A percentile compares a stretch with the other conserved stretches of the same genome.
Conservation (phyloP, 1,139 yeast genomes). For the Pichia sp. region DNA sequence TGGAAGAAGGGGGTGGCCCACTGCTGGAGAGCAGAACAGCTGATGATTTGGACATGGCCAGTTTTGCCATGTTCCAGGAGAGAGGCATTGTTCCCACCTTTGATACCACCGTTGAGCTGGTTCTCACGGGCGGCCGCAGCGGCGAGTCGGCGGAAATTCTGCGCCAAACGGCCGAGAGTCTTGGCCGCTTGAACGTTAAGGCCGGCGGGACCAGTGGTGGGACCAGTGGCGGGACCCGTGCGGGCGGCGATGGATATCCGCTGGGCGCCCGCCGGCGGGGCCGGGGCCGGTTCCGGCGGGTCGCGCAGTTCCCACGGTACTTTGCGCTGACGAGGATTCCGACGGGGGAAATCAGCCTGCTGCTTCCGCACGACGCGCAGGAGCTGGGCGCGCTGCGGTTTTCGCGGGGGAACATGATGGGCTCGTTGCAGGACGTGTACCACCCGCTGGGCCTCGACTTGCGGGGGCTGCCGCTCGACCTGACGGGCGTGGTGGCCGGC, state of each 20-base stretch:
- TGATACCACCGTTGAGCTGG: conserved; percentile 35
- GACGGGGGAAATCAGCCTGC: conserved; percentile 46
- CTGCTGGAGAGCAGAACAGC: too few relatives aligned
- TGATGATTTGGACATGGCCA: conserved; percentile 24
- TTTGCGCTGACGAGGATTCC: conserved; percentile 56
- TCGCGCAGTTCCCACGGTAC: conserved; percentile 35
- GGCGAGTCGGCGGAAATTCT: conserved; percentile 40
- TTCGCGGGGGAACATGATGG: conserved; percentile 40
- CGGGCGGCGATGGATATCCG: too few relatives aligned
- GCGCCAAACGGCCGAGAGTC: conserved; percentile 30
- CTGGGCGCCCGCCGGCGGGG: too few relatives aligned
- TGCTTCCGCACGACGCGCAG: conserved; percentile 42
- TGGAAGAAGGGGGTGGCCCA: neutral
- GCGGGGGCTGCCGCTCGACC: conserved; percentile 49
- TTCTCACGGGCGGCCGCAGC: conserved; percentile 58
- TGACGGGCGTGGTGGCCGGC: conserved; percentile 65
- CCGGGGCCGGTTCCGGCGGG: conserved; percentile 23
- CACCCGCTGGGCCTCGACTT: conserved; percentile 56
- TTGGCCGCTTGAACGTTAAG: conserved; percentile 30
- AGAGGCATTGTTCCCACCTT: conserved; percentile 42
- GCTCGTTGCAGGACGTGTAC: conserved; percentile 51
- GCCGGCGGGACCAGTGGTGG: too few relatives aligned
- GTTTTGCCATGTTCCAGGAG: conserved; percentile 38
- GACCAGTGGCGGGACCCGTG: too few relatives aligned
- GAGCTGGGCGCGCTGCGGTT: conserved; percentile 38